Base-by-base conservation (phyloP, 306 rosid genomes). In the Prinsepia uniflora region DNA sequence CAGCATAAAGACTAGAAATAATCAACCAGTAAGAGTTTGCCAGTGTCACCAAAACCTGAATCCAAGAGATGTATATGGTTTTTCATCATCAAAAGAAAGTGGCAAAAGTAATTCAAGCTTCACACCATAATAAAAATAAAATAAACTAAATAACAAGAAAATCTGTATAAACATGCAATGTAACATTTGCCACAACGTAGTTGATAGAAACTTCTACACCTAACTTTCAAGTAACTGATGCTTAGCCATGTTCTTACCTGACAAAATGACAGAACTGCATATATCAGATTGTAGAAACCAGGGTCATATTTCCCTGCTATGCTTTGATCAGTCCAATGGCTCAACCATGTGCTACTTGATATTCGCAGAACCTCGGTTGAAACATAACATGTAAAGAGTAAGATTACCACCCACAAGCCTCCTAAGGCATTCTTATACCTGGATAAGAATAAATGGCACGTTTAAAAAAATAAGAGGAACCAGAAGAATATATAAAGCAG, bases 261-360 rank as follows among this genome's bases (percentile, higher is more conserved):
- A 73, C 89, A 88, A 78, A 90, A 76, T 72, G 98, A 86, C 65
- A 90, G 74, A 71, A 84, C 62, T 52, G 96, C 92, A 78, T 92
- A 92, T 74, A 92, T 78, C 47, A 78, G 75, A 80, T 88, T 90
- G 81, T 85, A 92, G 81, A 76, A 90, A 60, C 82, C 88, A 17
- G 90, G 85, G 48, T 70, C 54, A 60, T 84, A 80, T 67, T 71
- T 63, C 50, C 61, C 77, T 1, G 74, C 43, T 48, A 81, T 72
- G 70, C 84, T 80, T 76, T 88, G 87, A 73, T 78, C 78, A 8
- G 96, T 90, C 98, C 98, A 92, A 72, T 81, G 73, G 53, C 92
- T 90, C 81, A 92, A 86, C 98, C 98, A 92, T 57, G 95, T 86
- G 84, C 98, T 92, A 82, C 96, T 92, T 52, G 84, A 92, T 82